Conservation (phyloP, 176 grass and related monocot genomes). For the Puccinellia tenuiflora region DNA sequence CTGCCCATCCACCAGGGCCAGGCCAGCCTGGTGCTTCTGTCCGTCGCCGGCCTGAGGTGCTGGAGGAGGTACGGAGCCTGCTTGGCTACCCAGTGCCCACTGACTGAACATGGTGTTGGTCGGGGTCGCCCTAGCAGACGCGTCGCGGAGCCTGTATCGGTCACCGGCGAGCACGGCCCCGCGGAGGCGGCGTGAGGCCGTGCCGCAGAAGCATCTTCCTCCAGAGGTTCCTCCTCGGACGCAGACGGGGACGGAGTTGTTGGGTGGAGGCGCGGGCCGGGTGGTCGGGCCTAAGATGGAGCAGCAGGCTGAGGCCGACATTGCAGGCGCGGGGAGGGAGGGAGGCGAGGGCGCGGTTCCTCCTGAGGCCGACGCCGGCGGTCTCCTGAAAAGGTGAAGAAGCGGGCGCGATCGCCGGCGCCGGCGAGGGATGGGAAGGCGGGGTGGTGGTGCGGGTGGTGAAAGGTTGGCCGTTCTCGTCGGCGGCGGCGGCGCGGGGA, state of each 20-base stretch:
- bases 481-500: too few relatives aligned
- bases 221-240: not conserved
- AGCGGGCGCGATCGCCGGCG: not conserved
- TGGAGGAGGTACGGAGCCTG: not conserved
- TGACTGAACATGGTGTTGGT: not conserved
- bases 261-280: not conserved
- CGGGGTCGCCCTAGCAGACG: too few relatives aligned
- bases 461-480: not conserved
- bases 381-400: not conserved
- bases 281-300: not conserved
- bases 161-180: not conserved
- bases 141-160: too few relatives aligned
- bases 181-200: not conserved
- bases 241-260: not conserved
- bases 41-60: not conserved
- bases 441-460: not conserved
- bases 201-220: not conserved
- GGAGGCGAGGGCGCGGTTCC: conserved; percentile 4
- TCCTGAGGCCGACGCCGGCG: not conserved
- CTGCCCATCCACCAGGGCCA: too few relatives aligned
- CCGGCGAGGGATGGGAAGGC: not conserved
- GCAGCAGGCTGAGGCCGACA: conserved; percentile 11
- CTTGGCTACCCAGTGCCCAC: not conserved
- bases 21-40: too few relatives aligned
- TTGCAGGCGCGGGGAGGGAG: too few relatives aligned